Base-by-base conservation (phyloP, 2,329 filamentous ascomycete species). In the Nemania diffusa region DNA sequence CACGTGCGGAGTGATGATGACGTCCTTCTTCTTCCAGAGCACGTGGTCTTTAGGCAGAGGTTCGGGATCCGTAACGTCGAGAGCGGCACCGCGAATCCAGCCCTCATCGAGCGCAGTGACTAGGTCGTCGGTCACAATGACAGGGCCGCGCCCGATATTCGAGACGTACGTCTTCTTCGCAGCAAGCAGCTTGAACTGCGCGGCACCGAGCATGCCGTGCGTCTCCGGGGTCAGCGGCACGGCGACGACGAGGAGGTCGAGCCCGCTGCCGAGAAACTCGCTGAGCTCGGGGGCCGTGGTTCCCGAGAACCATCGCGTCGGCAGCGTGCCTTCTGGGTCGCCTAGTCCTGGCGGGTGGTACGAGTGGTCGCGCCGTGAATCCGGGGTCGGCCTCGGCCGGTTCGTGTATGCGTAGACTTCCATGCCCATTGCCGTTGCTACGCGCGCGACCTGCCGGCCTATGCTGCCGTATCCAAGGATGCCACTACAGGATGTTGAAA, bases 61-160 rank as follows among this genome's bases (percentile, higher is more conserved):
- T 73, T 92, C 90, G 0, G 90, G 90, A 70, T 92, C 89, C 2
- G 90, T 89, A 1, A 92, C 90, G 76, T 92, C 90, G 53, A 92
- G 78, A 1, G 89, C 89, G 0, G 90, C 90, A 26, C 90, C 90
- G 20, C 80, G 68, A 64, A 77, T 75, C 74, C 65, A 73, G 55
- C 73, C 76, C 32, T 72, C 70, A 59, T 80, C 74, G 22, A 92
- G 78, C 0, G 88, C 87, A 0, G 78, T 79, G 37, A 91, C 81
- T 56, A 92, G 75, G 7, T 85, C 88, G 7, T 82, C 74, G 0
- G 76, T 77, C 32, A 78, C 70, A 56, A 81, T 70, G 9, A 78
- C 73, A 2, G 74, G 69, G n/a, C 78, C 90, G 6, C 90, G 83
- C 0, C 88, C 85, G 67, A 92, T 90, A 71, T 92, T 92, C 61